phyloP scores from a whole-genome alignment of 1,139 yeast genomes.

The Blastobotrys elegans region DNA sequence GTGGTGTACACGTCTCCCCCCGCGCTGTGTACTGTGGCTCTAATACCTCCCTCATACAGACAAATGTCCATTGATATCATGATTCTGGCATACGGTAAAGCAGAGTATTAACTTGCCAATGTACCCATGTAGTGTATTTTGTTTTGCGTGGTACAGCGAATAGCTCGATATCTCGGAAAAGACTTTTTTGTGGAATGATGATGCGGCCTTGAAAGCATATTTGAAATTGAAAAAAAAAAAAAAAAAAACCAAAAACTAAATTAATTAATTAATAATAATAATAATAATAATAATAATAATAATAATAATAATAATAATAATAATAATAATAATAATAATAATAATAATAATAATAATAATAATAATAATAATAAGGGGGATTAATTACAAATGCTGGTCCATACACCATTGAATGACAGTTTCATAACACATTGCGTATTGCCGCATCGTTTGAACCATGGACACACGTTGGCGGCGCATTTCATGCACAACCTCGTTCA shows the following conservation, averaged over 20 bases:
- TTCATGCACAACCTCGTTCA: constrained; percentile 52
- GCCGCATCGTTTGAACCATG: constrained; percentile 79
- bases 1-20: too few relatives aligned
- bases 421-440: constrained; percentile 70
- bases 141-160: too few relatives aligned
- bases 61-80: too few relatives aligned
- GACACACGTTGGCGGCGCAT: constrained; percentile 68
- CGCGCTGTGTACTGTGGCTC: too few relatives aligned
- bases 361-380: neutral
- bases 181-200: too few relatives aligned
- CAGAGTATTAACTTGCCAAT: too few relatives aligned
- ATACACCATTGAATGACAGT: constrained; percentile 35
- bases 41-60: too few relatives aligned
- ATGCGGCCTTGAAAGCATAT: too few relatives aligned
- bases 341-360: neutral
- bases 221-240: too few relatives aligned
- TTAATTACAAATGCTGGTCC: neutral
- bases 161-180: too few relatives aligned
- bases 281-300: neutral
- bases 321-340: neutral
- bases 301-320: neutral
- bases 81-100: too few relatives aligned
- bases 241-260: neutral
- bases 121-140: too few relatives aligned
- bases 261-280: neutral